Percentiles rank a stretch among this genome's conserved stretches.
These are phyloP conservation scores for Cercis canadensis DNA, from an alignment of 306 rosid species.

Conservation along the genomic window DNA sequence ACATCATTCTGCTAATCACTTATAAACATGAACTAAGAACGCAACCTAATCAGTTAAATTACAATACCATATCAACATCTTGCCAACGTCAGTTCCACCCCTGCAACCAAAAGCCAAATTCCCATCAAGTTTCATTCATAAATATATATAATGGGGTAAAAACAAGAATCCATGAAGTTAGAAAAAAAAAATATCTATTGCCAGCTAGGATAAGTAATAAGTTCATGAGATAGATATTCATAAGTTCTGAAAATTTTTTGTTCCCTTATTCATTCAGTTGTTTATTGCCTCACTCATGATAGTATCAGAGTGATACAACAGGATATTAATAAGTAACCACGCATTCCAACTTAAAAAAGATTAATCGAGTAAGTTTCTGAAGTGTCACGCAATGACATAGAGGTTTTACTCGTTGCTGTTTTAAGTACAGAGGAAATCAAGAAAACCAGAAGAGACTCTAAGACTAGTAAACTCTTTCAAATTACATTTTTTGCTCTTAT, in stretches of 20 bases:
- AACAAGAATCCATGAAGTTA: neutral
- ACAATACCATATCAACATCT: conserved; percentile 50
- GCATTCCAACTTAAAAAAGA: no score
- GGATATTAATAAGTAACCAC: no score
- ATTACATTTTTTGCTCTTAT: neutral
- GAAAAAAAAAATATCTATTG: conserved; percentile 1
- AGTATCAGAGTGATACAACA: no score
- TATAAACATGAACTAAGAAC: conserved; percentile 36
- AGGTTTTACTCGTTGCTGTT: no score
- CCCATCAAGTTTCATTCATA: conserved; percentile 24
- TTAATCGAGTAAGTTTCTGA: no score
- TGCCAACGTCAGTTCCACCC: conserved; percentile 43
- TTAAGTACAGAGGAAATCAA: conserved; percentile 8
- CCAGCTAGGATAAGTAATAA: conserved; percentile 6
- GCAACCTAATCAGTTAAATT: conserved; percentile 34
- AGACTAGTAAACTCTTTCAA: neutral
- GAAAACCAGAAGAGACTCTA: neutral
- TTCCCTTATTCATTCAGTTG: neutral
- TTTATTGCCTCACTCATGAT: neutral
- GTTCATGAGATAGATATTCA: no score
- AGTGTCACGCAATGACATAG: no score
- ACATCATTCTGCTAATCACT: conserved; percentile 35
- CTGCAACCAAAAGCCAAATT: conserved; percentile 50
- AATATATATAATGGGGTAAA: no score
- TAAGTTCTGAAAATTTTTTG: no score